A percentile compares a stretch with the other conserved stretches of the same genome.
phyloP scores from a whole-genome alignment of 129 eudicot species.

The Centrapalus pauciflorus region DNA sequence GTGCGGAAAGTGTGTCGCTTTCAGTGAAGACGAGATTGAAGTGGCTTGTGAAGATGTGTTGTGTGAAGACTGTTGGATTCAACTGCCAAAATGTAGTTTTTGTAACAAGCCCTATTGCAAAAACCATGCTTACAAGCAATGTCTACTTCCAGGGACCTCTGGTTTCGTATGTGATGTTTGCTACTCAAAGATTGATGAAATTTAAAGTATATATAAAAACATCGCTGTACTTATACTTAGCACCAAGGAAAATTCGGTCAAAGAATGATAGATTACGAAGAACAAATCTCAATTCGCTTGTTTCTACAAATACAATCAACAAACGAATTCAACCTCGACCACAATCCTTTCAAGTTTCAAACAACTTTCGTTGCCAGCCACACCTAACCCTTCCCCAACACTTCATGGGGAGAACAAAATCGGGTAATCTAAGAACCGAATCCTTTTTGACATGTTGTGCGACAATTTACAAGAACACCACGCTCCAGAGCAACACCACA shows the following conservation, averaged over 20 bases:
- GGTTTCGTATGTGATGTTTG: slow-evolving; percentile 61
- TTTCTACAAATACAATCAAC: slow-evolving; percentile 35
- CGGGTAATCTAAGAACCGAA: slow-evolving; percentile 30
- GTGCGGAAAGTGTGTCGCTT: slow-evolving; percentile 53
- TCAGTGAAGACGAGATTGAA: slow-evolving; percentile 49
- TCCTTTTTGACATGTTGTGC: too few species aligned
- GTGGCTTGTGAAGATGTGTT: slow-evolving; percentile 53
- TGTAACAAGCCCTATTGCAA: slow-evolving; percentile 79
- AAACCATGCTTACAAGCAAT: slow-evolving; percentile 41
- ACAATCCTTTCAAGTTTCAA: slow-evolving; percentile 15
- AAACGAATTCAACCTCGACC: slow-evolving; percentile 21
- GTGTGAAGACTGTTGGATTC: slow-evolving; percentile 75
- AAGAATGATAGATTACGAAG: slow-evolving; percentile 21
- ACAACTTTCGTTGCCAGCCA: slow-evolving; percentile 14
- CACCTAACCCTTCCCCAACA: slow-evolving; percentile 13
- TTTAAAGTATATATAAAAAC: too few species aligned
- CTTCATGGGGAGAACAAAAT: slow-evolving; percentile 36
- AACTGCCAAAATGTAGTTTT: slow-evolving; percentile 55
- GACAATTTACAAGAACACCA: slow-evolving; percentile 35
- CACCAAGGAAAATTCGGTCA: neutral
- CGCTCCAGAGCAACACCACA: slow-evolving; percentile 28
- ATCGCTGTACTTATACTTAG: too few species aligned
- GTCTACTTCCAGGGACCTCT: slow-evolving; percentile 19
- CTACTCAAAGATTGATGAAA: slow-evolving; percentile 15
- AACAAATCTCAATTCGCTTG: slow-evolving; percentile 17